Evolutionary conservation across 352 stramenopile species (phyloP), one percentile per base, ranked within the genome.

Genomic region (Globisporangium carolinianum): DNA sequence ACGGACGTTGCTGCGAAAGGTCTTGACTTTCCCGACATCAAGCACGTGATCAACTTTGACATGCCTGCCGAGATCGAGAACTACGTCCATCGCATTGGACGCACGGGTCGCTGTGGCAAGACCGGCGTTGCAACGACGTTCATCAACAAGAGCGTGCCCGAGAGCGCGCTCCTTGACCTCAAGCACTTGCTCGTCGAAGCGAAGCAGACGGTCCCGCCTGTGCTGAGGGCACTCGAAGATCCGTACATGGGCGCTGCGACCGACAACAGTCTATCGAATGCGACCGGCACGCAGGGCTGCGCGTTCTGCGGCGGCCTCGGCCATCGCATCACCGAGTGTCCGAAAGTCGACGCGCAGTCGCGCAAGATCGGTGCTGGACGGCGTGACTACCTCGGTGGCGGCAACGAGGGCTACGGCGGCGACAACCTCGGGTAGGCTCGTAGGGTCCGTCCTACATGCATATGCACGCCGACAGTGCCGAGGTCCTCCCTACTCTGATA

Each of bases 41-140:
- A 99, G 72, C 97, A 99, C 71, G 97, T 99, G 14, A 99, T 99
- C 62, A 99, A 99, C 71, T 99, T 99, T 67, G 97, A 99, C 73
- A 99, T 99, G 97, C 97, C 97, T 0, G 83, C 79, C 45, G 96
- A 99, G 71, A 99, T 99, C 66, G 97, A 99, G 75, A 99, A 99
- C 72, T 99, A 99, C 72, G 96, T 99, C 43, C 97, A 99, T 91
- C 83, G 97, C 55, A 99, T 99, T 63, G 97, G 97, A 47, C 95
- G 97, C 58, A 99, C 97, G 8, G 97, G 97, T 43, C 95, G 97
- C 43, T 98, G 94, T 66, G 97, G 97, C 9, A 99, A 99, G 69
- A 99, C 96, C 2, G 83, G 83, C 39, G 96, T 99, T 0, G 97
- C 97, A 1, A 99, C 97, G 10, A 99, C 97, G 4, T 99, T 99